Base-by-base conservation (phyloP, 2,329 filamentous ascomycete species). In the Monosporascus sp. region DNA sequence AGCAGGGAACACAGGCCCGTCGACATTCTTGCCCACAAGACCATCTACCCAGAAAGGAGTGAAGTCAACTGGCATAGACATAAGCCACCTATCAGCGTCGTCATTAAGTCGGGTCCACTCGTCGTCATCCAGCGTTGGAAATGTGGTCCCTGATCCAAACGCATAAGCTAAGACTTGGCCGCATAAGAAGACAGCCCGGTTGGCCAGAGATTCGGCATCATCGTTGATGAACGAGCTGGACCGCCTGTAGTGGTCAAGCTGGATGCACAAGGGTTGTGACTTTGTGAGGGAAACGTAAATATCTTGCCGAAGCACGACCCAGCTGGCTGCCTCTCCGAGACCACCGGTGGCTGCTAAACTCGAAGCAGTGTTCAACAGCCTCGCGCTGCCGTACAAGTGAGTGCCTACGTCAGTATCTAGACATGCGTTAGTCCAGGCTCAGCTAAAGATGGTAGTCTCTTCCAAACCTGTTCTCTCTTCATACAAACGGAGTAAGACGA, bases 281-380 rank as follows among this genome's bases (percentile, higher is more conserved):
- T 70, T 71, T 9, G 71, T 66, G 47, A 76, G 67, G 0, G 74
- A 74, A 22, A 76, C 72, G 54, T 77, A 76, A 7, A 79, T 69
- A 58, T 79, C 76, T 60, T 79, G 77, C 14, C 77, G 69, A 27
- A 78, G 65, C 7, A 76, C 75, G 4, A 78, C 71, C 70, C 77
- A 78, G 57, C 73, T 75, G 1, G 72, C 69, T 7, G 73, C 73
- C 50, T 73, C 71, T 2, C 71, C 70, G n/a, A 76, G 66, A 0
- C 71, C 68, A 6, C 66, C 65, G 17, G 66, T 60, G 40, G 57
- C 59, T 11, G 59, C 59, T 1, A 68, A 59, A 26, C 56, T 57
- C 11, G 66, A 65, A 31, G 64, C 68, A 1, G 59, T 59, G 31
- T 64, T 64, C 26, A 67, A 53, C 0, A 68, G 51, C 19, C 59